A percentile compares a stretch with the other conserved stretches of the same genome.
These are phyloP conservation scores for Pseudocercospora pini-densiflorae DNA, from an alignment of 2,329 filamentous ascomycete species.

Conservation along the genomic window DNA sequence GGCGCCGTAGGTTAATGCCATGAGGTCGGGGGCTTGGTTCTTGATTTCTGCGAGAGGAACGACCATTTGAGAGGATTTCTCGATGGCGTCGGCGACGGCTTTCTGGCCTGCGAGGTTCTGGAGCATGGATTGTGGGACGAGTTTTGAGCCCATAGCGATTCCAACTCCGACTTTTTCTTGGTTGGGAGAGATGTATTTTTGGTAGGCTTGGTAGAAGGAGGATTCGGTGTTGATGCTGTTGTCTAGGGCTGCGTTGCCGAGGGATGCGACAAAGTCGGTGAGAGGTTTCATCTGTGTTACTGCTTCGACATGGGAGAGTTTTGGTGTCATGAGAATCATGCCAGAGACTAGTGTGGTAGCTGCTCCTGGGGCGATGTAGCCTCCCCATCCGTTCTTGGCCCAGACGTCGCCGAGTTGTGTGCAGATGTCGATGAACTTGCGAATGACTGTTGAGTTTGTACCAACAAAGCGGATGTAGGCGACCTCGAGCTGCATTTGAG, in stretches of 20 bases:
- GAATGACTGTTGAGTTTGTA: constrained; percentile 13
- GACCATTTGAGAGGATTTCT: background rate
- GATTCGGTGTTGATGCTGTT: constrained; percentile 19
- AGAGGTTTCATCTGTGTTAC: constrained; percentile 12
- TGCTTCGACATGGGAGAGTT: constrained; percentile 10
- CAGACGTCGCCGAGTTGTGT: constrained; percentile 23
- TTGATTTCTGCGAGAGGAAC: background rate
- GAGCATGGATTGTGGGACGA: background rate
- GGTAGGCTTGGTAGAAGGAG: constrained; percentile 23
- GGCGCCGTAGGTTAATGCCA: constrained; percentile 18
- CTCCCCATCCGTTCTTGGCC: constrained; percentile 27
- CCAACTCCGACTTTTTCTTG: constrained; percentile 23
- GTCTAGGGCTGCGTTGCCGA: constrained; percentile 17
- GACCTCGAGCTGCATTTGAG: constrained; percentile 18
- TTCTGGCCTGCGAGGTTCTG: background rate
- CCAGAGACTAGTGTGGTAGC: background rate
- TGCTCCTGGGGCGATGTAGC: constrained; percentile 24
- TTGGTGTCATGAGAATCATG: constrained; percentile 19
- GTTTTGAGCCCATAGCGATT: background rate
- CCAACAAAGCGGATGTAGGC: constrained; percentile 23
- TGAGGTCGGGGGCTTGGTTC: constrained; percentile 8
- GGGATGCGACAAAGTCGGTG: constrained; percentile 5
- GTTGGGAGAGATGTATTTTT: constrained; percentile 27
- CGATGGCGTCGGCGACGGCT: background rate
- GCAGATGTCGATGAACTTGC: constrained; percentile 22